These are phyloP conservation scores for Maudiozyma saulgeensis DNA, from an alignment of 805 yeast genomes.

Conservation along the genomic window DNA sequence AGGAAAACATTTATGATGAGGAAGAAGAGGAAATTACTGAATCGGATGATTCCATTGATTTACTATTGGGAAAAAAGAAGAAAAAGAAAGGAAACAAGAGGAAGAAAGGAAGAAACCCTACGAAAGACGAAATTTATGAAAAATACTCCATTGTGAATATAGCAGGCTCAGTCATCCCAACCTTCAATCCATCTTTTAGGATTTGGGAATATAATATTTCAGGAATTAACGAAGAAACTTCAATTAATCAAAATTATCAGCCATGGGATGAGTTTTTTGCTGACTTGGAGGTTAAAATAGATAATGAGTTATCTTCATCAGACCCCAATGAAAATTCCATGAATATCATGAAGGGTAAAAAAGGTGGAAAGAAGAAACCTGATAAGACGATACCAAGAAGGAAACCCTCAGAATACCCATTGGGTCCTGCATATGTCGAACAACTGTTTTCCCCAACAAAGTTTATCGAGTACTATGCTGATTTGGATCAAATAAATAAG, in stretches of 20 bases:
- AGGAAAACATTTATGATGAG: neutral
- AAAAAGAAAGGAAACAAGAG: slow-evolving; percentile 16
- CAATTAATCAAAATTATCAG: slow-evolving; percentile 12
- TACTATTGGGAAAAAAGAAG: slow-evolving; percentile 4
- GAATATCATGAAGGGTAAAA: neutral
- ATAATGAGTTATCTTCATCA: slow-evolving; percentile 8
- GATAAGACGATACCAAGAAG: slow-evolving; percentile 57
- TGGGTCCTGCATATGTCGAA: slow-evolving; percentile 70
- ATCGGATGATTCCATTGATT: neutral
- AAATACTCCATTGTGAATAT: slow-evolving; percentile 64
- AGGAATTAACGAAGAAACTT: slow-evolving; percentile 29
- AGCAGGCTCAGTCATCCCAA: slow-evolving; percentile 69
- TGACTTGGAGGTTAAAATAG: slow-evolving; percentile 33
- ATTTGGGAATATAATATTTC: slow-evolving; percentile 81
- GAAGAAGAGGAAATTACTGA: neutral
- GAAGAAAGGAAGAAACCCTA: slow-evolving; percentile 8
- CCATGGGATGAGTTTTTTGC: slow-evolving; percentile 56
- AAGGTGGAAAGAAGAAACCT: slow-evolving; percentile 14
- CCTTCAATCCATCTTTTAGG: slow-evolving; percentile 73
- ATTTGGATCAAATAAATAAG: slow-evolving; percentile 41
- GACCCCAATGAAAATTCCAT: slow-evolving; percentile 6
- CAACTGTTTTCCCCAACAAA: slow-evolving; percentile 66
- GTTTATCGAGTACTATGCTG: slow-evolving; percentile 68
- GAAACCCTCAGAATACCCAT: slow-evolving; percentile 43
- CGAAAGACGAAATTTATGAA: slow-evolving; percentile 31